Base-by-base conservation (phyloP, 2,329 filamentous ascomycete species). In the Plectosphaerella sp. region DNA sequence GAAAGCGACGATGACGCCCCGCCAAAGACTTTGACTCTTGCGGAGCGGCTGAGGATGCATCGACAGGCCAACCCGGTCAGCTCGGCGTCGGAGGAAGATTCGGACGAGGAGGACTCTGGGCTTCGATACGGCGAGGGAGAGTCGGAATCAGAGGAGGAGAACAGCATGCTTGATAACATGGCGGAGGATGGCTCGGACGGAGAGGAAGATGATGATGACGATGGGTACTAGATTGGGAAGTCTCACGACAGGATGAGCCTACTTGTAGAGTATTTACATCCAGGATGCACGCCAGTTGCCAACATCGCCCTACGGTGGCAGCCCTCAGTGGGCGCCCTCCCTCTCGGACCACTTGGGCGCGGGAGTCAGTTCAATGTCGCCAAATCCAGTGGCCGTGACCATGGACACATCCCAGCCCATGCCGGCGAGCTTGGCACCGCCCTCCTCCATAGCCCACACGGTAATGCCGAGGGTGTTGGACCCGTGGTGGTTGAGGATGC, bases 401-500 rank as follows among this genome's bases (percentile, higher is more conserved):
- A 67, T 74, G 48, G 72, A 71, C 35, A 73, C 62, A 20, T 54
- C 49, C 55, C 53, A 57, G 8, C 49, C 45, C 46, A 57, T 28
- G 2, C 51, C 52, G 25, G 49, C 33, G 8, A 89, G 59, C 60
- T 76, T 82, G 0, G 79, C 84, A 7, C 82, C 84, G 3, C 65
- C 67, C 1, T 68, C 66, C 41, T 85, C 80, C 50, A 86, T 71
- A 1, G 83, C 80, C 88, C 88, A 92, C 15, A 93, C 63, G 22
- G 78, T 82, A 5, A 93, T 60, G 0, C 79, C 86, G 6, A 92
- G 61, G 66, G 80, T 88, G 59, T 93, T 93, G 33, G 74, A 77
- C 0, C 88, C 88, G 5, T 75, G 73, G 64, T 91, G 88, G 62
- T 92, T 79, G 48, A 90, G 70, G 20, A 92, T 75, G 20, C 87